phyloP scores from a whole-genome alignment of 2,329 filamentous ascomycete species.

The Hypoxylon rubiginosum region DNA sequence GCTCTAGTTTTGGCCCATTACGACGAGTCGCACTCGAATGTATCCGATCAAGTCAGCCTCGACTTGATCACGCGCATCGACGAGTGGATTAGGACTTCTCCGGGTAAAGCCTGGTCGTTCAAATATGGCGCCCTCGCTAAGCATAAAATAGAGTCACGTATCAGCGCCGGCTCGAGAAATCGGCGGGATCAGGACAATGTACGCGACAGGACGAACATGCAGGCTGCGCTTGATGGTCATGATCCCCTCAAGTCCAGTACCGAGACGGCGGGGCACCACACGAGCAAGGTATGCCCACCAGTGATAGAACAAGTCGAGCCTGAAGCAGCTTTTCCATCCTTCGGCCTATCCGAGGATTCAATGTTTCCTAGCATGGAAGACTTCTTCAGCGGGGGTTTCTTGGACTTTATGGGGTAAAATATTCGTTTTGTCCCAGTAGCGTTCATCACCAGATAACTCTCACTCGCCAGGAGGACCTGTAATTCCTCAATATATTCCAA shows the following conservation, averaged over 20 bases:
- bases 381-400: slow-evolving; percentile 52
- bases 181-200: slow-evolving; percentile 9
- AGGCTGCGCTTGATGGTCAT: slow-evolving; percentile 1
- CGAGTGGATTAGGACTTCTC: slow-evolving; percentile 49
- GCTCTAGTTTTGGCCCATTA: slow-evolving; percentile 52
- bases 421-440: background rate
- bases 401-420: slow-evolving; percentile 48
- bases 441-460: too few species aligned
- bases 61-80: slow-evolving; percentile 49
- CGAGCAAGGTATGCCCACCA: slow-evolving; percentile 28
- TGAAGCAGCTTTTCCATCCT: slow-evolving; percentile 33
- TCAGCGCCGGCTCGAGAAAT: slow-evolving; percentile 23
- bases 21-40: slow-evolving; percentile 49
- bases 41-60: slow-evolving; percentile 47
- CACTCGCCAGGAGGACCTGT: background rate
- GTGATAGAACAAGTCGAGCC: slow-evolving; percentile 27
- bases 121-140: slow-evolving; percentile 50
- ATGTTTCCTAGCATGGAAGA: slow-evolving; percentile 53
- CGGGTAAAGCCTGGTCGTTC: slow-evolving; percentile 51
- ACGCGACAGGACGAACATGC: slow-evolving; percentile 2
- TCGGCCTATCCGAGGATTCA: slow-evolving; percentile 44
- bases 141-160: slow-evolving; percentile 49
- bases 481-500: background rate
- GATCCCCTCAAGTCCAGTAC: background rate
- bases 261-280: slow-evolving; percentile 9